These are phyloP conservation scores for Sugiyamaella valdiviana DNA, from an alignment of 805 yeast species.

Conservation along the genomic window DNA sequence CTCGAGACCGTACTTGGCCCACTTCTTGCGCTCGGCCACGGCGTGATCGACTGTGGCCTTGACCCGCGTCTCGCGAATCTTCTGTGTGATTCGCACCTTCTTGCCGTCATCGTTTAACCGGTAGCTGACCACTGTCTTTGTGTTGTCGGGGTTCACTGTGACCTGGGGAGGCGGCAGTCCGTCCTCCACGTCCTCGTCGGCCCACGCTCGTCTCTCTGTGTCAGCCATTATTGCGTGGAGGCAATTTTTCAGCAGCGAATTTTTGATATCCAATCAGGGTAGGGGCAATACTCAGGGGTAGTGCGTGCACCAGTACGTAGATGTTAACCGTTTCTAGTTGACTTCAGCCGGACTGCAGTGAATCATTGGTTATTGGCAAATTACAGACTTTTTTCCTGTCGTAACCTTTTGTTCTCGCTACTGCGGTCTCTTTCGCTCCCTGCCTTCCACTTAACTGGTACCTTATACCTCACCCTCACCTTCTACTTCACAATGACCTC, in stretches of 20 bases:
- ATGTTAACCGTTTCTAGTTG: too few species aligned
- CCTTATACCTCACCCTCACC: background rate
- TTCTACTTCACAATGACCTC: background rate
- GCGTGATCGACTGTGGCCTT: slow-evolving; percentile 77
- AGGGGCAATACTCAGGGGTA: too few species aligned
- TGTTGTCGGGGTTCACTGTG: slow-evolving; percentile 76
- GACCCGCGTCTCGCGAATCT: slow-evolving; percentile 66
- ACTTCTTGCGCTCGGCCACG: slow-evolving; percentile 81
- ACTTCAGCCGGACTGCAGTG: too few species aligned
- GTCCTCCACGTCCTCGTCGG: slow-evolving; percentile 44
- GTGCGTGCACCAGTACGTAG: too few species aligned
- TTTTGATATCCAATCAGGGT: background rate
- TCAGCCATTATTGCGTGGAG: background rate
- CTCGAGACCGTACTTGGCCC: slow-evolving; percentile 87
- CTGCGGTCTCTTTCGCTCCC: too few species aligned
- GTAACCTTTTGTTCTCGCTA: too few species aligned
- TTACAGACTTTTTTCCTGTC: too few species aligned
- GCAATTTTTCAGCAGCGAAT: background rate
- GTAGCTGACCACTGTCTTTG: slow-evolving; percentile 79
- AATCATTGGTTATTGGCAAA: background rate
- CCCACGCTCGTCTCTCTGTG: slow-evolving; percentile 40
- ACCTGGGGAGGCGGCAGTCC: slow-evolving; percentile 62
- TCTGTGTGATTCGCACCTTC: slow-evolving; percentile 82
- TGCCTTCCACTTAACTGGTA: too few species aligned
- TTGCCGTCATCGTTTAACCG: slow-evolving; percentile 65